phyloP scores from a whole-genome alignment of 1,139 yeast species.

The Arxiozyma bovina region DNA sequence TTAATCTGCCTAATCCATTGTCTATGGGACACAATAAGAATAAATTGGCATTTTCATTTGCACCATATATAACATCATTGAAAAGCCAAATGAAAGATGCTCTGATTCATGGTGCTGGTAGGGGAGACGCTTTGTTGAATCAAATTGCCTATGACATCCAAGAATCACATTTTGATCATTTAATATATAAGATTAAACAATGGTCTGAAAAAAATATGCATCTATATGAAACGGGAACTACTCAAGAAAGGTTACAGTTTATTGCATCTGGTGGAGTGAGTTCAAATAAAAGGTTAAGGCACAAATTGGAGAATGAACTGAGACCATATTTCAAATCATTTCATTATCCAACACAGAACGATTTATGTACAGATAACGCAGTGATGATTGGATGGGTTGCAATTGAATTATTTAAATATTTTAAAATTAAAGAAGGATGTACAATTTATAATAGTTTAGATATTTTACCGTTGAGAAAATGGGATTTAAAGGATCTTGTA shows the following conservation, averaged over 20 bases:
- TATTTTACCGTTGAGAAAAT: constrained; percentile 45
- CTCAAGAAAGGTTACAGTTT: constrained; percentile 38
- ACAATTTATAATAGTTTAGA: constrained; percentile 38
- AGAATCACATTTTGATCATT: constrained; percentile 59
- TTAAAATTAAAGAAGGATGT: constrained; percentile 5
- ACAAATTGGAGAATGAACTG: constrained; percentile 38
- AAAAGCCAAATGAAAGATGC: constrained; percentile 27
- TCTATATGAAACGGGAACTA: constrained; percentile 26
- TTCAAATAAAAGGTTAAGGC: constrained; percentile 55
- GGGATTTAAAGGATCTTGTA: constrained; percentile 57
- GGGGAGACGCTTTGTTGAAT: constrained; percentile 12
- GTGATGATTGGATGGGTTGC: constrained; percentile 98
- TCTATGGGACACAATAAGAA: constrained; percentile 38
- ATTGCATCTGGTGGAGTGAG: constrained; percentile 93
- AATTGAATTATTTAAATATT: constrained; percentile 62
- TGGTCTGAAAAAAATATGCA: constrained; percentile 40
- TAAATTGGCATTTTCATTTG: constrained; percentile 58
- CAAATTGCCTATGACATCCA: constrained; percentile 56
- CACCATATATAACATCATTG: constrained; percentile 61
- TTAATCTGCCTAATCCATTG: constrained; percentile 45
- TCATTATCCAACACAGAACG: constrained; percentile 68
- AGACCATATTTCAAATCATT: constrained; percentile 28
- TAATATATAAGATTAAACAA: constrained; percentile 52
- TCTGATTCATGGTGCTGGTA: background rate
- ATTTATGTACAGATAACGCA: constrained; percentile 88